These are phyloP conservation scores for Ceriops tagal DNA, from an alignment of 345 rosid species.

Conservation along the genomic window DNA sequence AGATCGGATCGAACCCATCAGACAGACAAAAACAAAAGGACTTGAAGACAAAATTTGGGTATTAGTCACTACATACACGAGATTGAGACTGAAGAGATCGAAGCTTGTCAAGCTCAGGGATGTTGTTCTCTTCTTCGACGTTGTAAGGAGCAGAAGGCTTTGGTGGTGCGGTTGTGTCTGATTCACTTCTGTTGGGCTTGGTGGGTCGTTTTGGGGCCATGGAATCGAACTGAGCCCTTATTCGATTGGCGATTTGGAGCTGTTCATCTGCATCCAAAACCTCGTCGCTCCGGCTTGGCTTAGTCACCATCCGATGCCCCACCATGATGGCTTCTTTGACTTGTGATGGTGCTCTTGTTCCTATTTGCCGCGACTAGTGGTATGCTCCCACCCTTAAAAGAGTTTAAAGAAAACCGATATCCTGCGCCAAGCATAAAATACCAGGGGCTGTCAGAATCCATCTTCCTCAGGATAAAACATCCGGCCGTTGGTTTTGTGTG, in stretches of 20 bases:
- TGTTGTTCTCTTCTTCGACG: constrained; percentile 19
- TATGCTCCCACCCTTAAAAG: neutral
- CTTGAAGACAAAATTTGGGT: constrained; percentile 2
- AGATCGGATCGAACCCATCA: neutral
- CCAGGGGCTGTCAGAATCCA: too few relatives aligned
- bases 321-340: constrained; percentile 9
- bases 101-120: constrained; percentile 58
- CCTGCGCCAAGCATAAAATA: too few relatives aligned
- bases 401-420: neutral
- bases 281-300: constrained; percentile 87
- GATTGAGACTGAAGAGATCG: constrained; percentile 52
- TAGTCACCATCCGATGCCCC: constrained; percentile 35
- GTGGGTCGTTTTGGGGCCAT: constrained; percentile 61
- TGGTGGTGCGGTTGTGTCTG: constrained; percentile 18
- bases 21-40: neutral
- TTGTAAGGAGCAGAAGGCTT: constrained; percentile 13
- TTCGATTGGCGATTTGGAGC: constrained; percentile 42
- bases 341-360: neutral
- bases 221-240: constrained; percentile 61
- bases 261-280: constrained; percentile 48
- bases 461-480: too few relatives aligned
- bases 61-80: constrained; percentile 21
- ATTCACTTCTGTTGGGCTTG: constrained; percentile 73
- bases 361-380: neutral
- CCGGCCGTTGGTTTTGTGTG: too few relatives aligned